Evolutionary conservation across 2,329 filamentous ascomycete species (phyloP), one percentile per base, ranked within the genome.

Genomic region (Cordyceps fumosorosea): DNA sequence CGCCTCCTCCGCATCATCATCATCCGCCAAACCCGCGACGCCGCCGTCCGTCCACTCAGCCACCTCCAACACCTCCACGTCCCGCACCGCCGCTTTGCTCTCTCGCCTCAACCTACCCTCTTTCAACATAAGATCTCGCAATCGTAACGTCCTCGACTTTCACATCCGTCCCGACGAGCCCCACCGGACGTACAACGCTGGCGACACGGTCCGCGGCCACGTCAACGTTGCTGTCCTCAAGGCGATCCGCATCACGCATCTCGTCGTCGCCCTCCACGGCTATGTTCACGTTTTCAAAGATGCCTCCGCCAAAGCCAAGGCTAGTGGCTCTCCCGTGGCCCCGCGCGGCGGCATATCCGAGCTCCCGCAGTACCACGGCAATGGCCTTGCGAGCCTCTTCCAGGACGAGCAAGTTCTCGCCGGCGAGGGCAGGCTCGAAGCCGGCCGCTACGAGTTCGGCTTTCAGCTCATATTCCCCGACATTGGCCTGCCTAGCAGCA

Each of bases 351-450:
- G 75, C 68, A 65, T 74, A 70, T 76, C 68, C 63, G 69, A 66
- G 29, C 76, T 74, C 32, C 75, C 78, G 22, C 81, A 81, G 66
- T 90, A 90, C 70, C 87, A 87, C 69, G 88, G 88, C 68, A 90
- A 90, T 76, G 89, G 90, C 37, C 86, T 90, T 68, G 89, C 87
- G n/a, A 89, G 88, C 48, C 78, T 95, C 52, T 95, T 93, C 70
- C 88, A 92, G 73, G 90, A 95, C 70, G 90, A 95, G 76, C 83
- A 88, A 71, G 88, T 91, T 16, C 76, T 95, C 42, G 92, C 89
- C 70, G 90, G 89, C 24, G 89, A 93, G 69, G 90, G 90, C 16
- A 83, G 87, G 68, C 77, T 95, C 42, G 86, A 89, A 57, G 82
- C 89, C 53, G 89, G 89, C 45, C 84, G 84, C 67, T 93, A 91